Conservation (phyloP, 164 flowering plant species). For the Akebia trifoliata region DNA sequence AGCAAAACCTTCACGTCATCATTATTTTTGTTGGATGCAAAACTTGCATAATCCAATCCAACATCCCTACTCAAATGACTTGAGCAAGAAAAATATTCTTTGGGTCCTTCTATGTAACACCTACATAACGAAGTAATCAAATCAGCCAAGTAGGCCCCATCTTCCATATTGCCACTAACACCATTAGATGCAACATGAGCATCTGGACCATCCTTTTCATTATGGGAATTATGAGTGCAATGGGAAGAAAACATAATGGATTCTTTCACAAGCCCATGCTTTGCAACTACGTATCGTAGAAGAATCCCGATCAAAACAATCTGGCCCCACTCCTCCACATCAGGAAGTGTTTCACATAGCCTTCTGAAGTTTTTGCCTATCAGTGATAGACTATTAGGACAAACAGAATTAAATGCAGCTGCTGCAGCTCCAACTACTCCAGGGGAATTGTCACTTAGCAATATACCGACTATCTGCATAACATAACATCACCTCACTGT, state of each 20-base stretch:
- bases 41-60: constrained; percentile 27
- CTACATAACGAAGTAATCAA: constrained; percentile 48
- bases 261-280: constrained; percentile 78
- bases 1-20: constrained; percentile 77
- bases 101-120: constrained; percentile 87
- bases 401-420: constrained; percentile 74
- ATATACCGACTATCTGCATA: constrained; percentile 72
- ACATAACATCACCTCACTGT: constrained; percentile 23
- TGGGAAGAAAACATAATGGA: constrained; percentile 56
- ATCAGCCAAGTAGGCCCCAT: constrained; percentile 23
- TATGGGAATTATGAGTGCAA: constrained; percentile 18
- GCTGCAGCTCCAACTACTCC: constrained; percentile 99
- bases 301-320: constrained; percentile 77
- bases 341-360: constrained; percentile 88
- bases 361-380: constrained; percentile 63
- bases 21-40: constrained; percentile 47
- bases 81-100: constrained; percentile 63
- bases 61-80: constrained; percentile 25
- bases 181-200: constrained; percentile 18
- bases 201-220: constrained; percentile 36
- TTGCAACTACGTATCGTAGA: constrained; percentile 76
- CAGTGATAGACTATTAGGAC: constrained; percentile 69
- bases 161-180: constrained; percentile 15
- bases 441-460: constrained; percentile 81
- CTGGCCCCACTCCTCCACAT: constrained; percentile 99